Percentiles rank a stretch among this genome's conserved stretches.
phyloP scores from a whole-genome alignment of 2,329 filamentous ascomycete species.

The Alternaria atra region DNA sequence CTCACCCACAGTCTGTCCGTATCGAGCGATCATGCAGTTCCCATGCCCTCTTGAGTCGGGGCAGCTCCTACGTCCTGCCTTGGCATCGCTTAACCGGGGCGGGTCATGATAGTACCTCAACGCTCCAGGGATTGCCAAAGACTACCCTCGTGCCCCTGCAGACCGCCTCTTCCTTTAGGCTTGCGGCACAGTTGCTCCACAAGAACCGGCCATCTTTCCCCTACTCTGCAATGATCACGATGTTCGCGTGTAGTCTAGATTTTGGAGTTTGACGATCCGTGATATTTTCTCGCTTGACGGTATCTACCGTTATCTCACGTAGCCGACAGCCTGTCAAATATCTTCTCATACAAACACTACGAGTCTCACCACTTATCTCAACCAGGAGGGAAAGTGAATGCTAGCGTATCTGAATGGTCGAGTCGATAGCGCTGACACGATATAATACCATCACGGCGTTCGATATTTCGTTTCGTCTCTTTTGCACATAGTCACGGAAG shows the following conservation, averaged over 20 bases:
- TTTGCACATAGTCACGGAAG: no score
- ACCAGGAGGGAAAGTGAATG: not conserved
- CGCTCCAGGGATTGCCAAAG: constrained; percentile 2
- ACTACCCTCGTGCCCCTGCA: constrained; percentile 1
- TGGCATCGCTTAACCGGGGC: constrained; percentile 10
- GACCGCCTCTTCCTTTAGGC: constrained; percentile 12
- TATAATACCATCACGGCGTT: not conserved
- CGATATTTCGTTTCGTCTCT: no score
- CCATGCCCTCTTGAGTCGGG: not conserved
- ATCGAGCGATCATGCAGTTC: constrained; percentile 1
- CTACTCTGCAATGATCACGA: not conserved
- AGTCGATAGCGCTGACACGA: not conserved
- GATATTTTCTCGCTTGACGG: not conserved
- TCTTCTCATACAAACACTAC: not conserved
- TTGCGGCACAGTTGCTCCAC: constrained; percentile 2
- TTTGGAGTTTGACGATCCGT: not conserved
- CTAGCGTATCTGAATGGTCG: not conserved
- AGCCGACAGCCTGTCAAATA: not conserved
- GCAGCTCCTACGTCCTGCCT: constrained; percentile 1
- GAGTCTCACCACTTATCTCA: rapidly evolving
- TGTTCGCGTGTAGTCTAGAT: not conserved
- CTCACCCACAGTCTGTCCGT: constrained; percentile 3
- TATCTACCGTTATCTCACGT: not conserved
- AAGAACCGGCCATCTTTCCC: constrained; percentile 1
- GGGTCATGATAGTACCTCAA: constrained; percentile 15